These are phyloP conservation scores for Dryas drummondii DNA, from an alignment of 306 rosid species.

Conservation along the genomic window DNA sequence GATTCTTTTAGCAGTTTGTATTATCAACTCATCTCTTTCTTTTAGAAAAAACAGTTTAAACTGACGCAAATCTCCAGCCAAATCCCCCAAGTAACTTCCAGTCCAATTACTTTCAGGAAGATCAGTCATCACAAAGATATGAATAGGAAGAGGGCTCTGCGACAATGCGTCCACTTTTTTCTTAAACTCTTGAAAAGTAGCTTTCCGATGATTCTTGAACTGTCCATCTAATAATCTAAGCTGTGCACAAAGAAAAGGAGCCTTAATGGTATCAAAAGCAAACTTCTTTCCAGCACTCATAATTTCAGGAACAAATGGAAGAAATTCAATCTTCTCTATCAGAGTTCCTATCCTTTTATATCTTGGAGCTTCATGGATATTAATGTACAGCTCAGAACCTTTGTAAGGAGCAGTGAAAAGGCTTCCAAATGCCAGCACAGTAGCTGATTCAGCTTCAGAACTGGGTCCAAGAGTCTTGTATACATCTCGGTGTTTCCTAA, in stretches of 20 bases:
- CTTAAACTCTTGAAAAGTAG: constrained; percentile 57
- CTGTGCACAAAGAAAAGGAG: constrained; percentile 83
- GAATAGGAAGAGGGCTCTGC: constrained; percentile 49
- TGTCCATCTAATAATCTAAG: constrained; percentile 87
- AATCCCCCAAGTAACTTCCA: constrained; percentile 67
- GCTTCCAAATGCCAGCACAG: constrained; percentile 85
- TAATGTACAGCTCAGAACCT: constrained; percentile 63
- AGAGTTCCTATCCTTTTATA: constrained; percentile 53
- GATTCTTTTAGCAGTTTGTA: constrained; percentile 51
- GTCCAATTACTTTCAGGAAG: constrained; percentile 79
- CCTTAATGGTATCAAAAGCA: constrained; percentile 44
- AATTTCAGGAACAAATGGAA: constrained; percentile 76
- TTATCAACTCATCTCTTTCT: constrained; percentile 49
- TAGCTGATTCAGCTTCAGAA: constrained; percentile 63
- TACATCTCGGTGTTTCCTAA: constrained; percentile 59
- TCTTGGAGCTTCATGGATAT: constrained; percentile 56
- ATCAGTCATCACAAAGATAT: constrained; percentile 82
- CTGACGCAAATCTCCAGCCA: constrained; percentile 41
- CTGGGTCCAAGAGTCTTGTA: constrained; percentile 68
- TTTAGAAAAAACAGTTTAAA: constrained; percentile 59
- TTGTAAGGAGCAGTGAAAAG: constrained; percentile 80
- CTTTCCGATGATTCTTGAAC: constrained; percentile 83
- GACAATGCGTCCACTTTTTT: constrained; percentile 55
- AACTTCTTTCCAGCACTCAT: constrained; percentile 54
- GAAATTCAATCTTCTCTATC: constrained; percentile 50